phyloP scores from a whole-genome alignment of 1,284 basidiomycete species.

The Papiliotrema fonsecae region DNA sequence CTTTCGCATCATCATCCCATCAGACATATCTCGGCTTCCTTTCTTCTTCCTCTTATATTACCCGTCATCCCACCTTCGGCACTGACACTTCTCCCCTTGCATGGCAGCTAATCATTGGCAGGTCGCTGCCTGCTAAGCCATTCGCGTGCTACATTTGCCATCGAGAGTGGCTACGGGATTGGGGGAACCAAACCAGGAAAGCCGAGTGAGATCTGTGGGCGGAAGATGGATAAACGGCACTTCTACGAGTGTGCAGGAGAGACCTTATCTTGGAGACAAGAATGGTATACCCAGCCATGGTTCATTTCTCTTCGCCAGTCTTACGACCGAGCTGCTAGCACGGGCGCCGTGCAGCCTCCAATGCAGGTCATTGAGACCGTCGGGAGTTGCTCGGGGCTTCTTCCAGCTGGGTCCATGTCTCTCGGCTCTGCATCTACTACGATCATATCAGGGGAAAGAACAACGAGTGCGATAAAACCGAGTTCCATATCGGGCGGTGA shows the following conservation, averaged over 20 bases:
- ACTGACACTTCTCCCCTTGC: too few species aligned
- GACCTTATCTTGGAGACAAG: constrained; percentile 20
- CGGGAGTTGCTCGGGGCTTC: constrained; percentile 6
- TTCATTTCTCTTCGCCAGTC: constrained; percentile 20
- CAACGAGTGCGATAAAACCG: not conserved
- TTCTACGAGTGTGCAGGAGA: constrained; percentile 22
- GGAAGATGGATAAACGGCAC: constrained; percentile 12
- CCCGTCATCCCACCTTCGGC: too few species aligned
- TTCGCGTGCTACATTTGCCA: too few species aligned
- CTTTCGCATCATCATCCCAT: too few species aligned
- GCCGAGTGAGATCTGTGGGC: not conserved
- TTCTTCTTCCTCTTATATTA: too few species aligned
- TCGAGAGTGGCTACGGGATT: too few species aligned
- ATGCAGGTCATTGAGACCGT: constrained; percentile 15
- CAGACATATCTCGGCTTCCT: too few species aligned
- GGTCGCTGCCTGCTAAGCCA: too few species aligned
- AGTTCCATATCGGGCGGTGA: not conserved
- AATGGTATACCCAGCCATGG: constrained; percentile 37
- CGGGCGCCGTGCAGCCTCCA: constrained; percentile 33
- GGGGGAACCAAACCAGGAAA: too few species aligned
- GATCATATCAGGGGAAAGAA: not conserved
- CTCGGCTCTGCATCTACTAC: not conserved
- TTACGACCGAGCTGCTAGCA: constrained; percentile 29
- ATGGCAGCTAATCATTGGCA: too few species aligned
- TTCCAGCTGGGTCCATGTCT: not conserved